These are phyloP conservation scores for Alternaria tenuissima DNA, from an alignment of 2,329 filamentous ascomycete species.

Conservation along the genomic window DNA sequence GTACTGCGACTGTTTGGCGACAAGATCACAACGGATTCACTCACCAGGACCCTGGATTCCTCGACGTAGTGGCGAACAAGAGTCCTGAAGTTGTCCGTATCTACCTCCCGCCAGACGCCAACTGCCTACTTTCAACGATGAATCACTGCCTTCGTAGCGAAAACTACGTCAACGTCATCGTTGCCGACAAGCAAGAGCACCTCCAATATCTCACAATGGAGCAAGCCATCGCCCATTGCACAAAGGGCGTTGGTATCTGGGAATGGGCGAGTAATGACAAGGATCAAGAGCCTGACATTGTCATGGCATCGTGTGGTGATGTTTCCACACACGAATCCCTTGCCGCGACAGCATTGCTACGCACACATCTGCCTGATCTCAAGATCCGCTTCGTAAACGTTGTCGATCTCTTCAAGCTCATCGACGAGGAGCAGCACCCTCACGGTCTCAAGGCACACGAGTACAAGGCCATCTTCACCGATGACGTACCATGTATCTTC, in stretches of 20 bases:
- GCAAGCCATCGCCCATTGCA: conserved; percentile 76
- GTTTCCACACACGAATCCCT: conserved; percentile 77
- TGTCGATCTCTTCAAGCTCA: conserved; percentile 82
- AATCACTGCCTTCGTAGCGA: conserved; percentile 76
- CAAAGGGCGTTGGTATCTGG: conserved; percentile 82
- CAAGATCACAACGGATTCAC: conserved; percentile 88
- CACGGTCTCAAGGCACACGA: conserved; percentile 69
- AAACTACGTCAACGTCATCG: conserved; percentile 84
- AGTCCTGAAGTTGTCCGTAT: conserved; percentile 81
- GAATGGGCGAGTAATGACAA: conserved; percentile 76
- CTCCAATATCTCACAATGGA: conserved; percentile 79
- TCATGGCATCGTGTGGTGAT: conserved; percentile 81
- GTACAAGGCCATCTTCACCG: conserved; percentile 75
- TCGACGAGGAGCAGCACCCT: conserved; percentile 73
- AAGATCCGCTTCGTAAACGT: conserved; percentile 83
- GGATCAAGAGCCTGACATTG: conserved; percentile 72
- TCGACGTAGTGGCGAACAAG: conserved; percentile 82
- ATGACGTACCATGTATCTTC: conserved; percentile 76
- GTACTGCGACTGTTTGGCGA: conserved; percentile 78
- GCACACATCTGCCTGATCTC: conserved; percentile 74
- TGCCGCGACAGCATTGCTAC: conserved; percentile 76
- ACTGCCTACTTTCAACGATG: conserved; percentile 77
- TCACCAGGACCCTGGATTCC: conserved; percentile 79
- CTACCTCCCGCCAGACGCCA: conserved; percentile 81
- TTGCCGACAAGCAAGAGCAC: conserved; percentile 81